A percentile compares a stretch with the other conserved stretches of the same genome.
Evolutionary conservation across 2,329 filamentous ascomycete species (phyloP).

Genomic region (Coleophoma eucalyptorum): DNA sequence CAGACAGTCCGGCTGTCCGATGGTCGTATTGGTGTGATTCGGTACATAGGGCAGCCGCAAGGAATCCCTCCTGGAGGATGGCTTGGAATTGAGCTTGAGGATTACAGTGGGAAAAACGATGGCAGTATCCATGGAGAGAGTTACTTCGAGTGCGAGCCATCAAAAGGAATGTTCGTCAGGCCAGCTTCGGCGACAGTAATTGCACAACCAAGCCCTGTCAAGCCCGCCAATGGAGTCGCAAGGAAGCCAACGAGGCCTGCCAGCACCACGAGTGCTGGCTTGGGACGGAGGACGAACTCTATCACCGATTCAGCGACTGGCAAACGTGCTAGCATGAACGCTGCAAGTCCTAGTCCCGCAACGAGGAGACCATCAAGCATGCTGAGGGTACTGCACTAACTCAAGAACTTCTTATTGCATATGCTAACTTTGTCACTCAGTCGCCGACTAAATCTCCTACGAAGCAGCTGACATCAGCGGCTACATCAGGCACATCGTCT

Average conservation of each 20-base stretch:
- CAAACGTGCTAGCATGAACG: constrained; percentile 67
- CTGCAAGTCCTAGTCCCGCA: constrained; percentile 68
- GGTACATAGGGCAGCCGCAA: constrained; percentile 74
- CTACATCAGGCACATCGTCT: constrained; percentile 49
- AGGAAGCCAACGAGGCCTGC: constrained; percentile 36
- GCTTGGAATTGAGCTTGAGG: constrained; percentile 85
- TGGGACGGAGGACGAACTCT: constrained; percentile 36
- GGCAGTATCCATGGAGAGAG: constrained; percentile 82
- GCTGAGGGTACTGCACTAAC: constrained; percentile 42
- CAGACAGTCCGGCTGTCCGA: constrained; percentile 66
- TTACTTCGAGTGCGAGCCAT: constrained; percentile 84
- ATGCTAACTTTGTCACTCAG: constrained; percentile 36
- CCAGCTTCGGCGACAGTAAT: constrained; percentile 63
- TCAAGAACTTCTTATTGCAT: background rate
- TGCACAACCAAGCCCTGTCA: constrained; percentile 38
- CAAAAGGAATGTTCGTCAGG: constrained; percentile 78
- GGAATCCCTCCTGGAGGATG: constrained; percentile 77
- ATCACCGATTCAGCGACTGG: constrained; percentile 48
- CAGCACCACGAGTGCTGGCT: constrained; percentile 33
- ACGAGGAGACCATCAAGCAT: constrained; percentile 57
- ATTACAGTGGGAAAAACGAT: constrained; percentile 86
- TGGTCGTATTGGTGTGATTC: constrained; percentile 71
- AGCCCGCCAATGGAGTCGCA: constrained; percentile 23
- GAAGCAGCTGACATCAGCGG: constrained; percentile 60
- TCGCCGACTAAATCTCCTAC: constrained; percentile 78